These are phyloP conservation scores for Pezicula carpinea DNA, from an alignment of 2,329 filamentous ascomycete species.

Conservation along the genomic window DNA sequence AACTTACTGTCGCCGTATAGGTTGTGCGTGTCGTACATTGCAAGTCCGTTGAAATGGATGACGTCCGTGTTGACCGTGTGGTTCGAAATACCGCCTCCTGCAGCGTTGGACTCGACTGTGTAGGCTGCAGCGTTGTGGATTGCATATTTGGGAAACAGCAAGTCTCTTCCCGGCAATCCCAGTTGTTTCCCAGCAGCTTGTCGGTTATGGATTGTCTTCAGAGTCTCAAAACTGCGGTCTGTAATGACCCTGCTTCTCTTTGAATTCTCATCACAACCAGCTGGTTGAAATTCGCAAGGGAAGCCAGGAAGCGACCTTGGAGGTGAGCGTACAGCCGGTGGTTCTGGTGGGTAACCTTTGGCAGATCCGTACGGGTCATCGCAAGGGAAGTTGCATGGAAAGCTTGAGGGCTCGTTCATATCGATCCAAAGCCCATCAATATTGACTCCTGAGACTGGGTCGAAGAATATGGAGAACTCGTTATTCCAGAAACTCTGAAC, in stretches of 20 bases:
- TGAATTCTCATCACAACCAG: constrained; percentile 32
- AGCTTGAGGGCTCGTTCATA: constrained; percentile 54
- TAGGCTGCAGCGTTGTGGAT: constrained; percentile 59
- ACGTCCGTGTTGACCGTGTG: constrained; percentile 64
- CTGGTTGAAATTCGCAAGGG: constrained; percentile 61
- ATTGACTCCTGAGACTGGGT: constrained; percentile 58
- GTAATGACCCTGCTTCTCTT: constrained; percentile 17
- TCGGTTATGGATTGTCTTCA: constrained; percentile 4
- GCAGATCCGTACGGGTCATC: constrained; percentile 31
- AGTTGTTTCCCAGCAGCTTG: constrained; percentile 36
- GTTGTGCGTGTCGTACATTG: constrained; percentile 74
- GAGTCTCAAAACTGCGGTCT: not conserved
- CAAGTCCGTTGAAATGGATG: constrained; percentile 61
- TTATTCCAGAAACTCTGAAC: constrained; percentile 65
- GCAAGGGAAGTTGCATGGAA: constrained; percentile 51
- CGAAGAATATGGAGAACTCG: constrained; percentile 63
- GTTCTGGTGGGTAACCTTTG: constrained; percentile 51
- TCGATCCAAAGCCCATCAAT: constrained; percentile 79
- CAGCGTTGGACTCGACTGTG: constrained; percentile 37
- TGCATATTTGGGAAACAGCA: constrained; percentile 59
- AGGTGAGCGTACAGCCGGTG: constrained; percentile 57
- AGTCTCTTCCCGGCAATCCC: constrained; percentile 58
- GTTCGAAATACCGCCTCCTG: constrained; percentile 44
- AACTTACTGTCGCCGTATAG: constrained; percentile 60
- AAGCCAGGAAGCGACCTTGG: constrained; percentile 66